Evolutionary conservation across 805 yeast genomes (phyloP), one percentile per base, ranked within the genome.

Genomic region (Hanseniaspora hatyaiensis): DNA sequence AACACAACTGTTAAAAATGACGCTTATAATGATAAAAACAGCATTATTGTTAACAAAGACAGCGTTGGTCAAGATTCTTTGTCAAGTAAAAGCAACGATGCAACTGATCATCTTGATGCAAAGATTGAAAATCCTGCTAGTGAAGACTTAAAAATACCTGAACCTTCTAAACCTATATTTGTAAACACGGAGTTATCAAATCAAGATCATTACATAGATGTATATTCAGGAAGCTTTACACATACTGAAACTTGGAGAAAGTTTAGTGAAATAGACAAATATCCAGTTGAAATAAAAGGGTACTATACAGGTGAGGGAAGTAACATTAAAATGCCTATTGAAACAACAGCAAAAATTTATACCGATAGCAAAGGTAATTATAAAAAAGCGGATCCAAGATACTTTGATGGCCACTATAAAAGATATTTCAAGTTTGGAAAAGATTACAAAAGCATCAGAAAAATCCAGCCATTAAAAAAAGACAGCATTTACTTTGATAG

Each of bases 191-290:
- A 45, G 13, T n/a, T 45, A 18, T n/a, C 32, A 13, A 3, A 45
- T 16, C 49, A 45, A 37, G 42, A 45, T 3, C 49, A 45, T 18
- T 45, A 45, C 15, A 45, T 37, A 12, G 22, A 37, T 18, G 18
- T 45, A 16, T 13, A 29, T 4, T 31, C 37, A 2, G 49, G 49
- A n/a, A 34, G 37, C 2, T 45, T 30, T 45, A 20, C 11, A 4
- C 23, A 45, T 13, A 37, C 28, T 13, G 15, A 26, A 8, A 3
- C 16, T 29, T 45, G 49, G 49, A 22, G 29, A 9, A 34, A 29
- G 19, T 43, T 34, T 23, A 11, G 23, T 26, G 16, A 19, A 23
- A 16, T 37, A 3, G 4, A 5, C 4, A 15, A 23, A 24, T 24
- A 37, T 28, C 41, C 41, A 8, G 41, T 38, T 8, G 22, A 18